These are phyloP conservation scores for Nidula niveotomentosa DNA, from an alignment of 1,284 basidiomycete genomes.

Conservation along the genomic window DNA sequence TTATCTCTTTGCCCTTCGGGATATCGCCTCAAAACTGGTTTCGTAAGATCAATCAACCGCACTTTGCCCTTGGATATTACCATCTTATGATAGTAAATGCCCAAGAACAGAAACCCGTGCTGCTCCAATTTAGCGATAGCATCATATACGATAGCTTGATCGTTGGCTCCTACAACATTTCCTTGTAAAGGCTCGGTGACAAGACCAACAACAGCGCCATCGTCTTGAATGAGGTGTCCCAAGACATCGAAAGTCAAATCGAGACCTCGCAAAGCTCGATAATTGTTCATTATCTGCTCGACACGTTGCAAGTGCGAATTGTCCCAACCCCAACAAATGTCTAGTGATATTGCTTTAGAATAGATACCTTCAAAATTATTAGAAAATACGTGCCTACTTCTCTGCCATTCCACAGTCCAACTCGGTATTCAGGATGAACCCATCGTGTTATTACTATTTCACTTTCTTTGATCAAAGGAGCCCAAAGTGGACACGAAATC, in stretches of 20 bases:
- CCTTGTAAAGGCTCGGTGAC: background rate
- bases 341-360: background rate
- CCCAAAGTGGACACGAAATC: background rate
- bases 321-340: background rate
- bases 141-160: background rate
- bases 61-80: background rate
- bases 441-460: background rate
- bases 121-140: background rate
- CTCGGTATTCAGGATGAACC: background rate
- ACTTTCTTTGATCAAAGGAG: background rate
- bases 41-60: background rate
- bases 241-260: background rate
- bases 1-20: background rate
- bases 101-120: background rate
- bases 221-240: background rate
- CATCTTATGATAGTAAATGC: background rate
- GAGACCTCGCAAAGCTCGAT: background rate
- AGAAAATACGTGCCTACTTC: background rate
- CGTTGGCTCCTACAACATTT: background rate
- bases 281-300: background rate
- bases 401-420: slow-evolving; percentile 1
- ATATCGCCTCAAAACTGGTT: background rate
- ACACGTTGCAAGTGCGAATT: background rate
- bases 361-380: background rate
- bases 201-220: background rate